Evolutionary conservation across 2,329 filamentous ascomycete species (phyloP).

Genomic region (Pestalotiopsis sp.): DNA sequence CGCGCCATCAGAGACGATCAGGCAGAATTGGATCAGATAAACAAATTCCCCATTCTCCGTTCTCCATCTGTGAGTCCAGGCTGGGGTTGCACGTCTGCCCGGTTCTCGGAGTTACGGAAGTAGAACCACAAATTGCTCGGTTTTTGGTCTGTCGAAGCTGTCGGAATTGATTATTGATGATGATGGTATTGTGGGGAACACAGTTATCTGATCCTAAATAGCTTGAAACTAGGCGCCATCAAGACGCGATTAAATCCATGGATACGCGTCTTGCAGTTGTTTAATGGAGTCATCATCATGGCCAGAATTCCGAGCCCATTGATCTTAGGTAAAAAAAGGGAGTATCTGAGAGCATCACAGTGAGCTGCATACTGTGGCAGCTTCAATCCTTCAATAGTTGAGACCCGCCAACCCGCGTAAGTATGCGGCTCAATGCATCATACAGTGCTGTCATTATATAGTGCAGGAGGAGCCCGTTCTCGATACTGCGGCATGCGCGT

Average conservation of each 20-base stretch:
- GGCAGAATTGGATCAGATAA: constrained; percentile 15
- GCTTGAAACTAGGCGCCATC: not conserved
- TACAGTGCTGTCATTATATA: not conserved
- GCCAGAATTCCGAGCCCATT: not conserved
- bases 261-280: not conserved
- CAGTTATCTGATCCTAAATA: constrained; percentile 3
- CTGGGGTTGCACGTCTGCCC: not conserved
- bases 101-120: constrained; percentile 2
- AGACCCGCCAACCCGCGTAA: too few species aligned
- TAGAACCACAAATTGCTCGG: not conserved
- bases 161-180: constrained; percentile 8
- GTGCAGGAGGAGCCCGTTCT: not conserved
- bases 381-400: not conserved
- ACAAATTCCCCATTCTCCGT: constrained; percentile 10
- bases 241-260: not conserved
- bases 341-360: not conserved
- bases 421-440: too few species aligned
- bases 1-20: constrained; percentile 8
- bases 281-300: not conserved
- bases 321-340: not conserved
- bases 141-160: not conserved
- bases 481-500: too few species aligned
- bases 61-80: not conserved
- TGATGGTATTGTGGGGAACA: constrained; percentile 8
- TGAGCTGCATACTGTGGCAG: not conserved